A percentile compares a stretch with the other conserved stretches of the same genome.
These are phyloP conservation scores for Neurospora tetrasperma DNA, from an alignment of 495 filamentous ascomycete species.

Conservation along the genomic window DNA sequence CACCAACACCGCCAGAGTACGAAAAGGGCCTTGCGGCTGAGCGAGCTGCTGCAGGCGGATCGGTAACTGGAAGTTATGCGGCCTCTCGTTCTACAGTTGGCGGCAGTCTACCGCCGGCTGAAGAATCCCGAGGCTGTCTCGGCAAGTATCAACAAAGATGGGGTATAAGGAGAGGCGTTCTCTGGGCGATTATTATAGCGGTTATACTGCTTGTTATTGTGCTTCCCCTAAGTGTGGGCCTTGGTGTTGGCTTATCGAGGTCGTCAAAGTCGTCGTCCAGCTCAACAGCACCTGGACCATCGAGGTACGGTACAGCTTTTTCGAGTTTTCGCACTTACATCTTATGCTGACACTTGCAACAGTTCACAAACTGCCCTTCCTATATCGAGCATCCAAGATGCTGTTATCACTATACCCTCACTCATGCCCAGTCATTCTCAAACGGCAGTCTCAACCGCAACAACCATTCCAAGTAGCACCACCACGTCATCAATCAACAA, in stretches of 20 bases:
- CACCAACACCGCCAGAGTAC: slow-evolving; percentile 20
- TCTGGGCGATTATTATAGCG: slow-evolving; percentile 18
- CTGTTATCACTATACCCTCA: background rate
- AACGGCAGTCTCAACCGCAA: background rate
- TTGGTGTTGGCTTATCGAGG: slow-evolving; percentile 23
- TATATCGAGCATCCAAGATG: background rate
- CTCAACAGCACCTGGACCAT: background rate
- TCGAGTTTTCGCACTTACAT: background rate
- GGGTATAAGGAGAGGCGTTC: slow-evolving; percentile 13
- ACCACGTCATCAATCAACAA: slow-evolving; percentile 1
- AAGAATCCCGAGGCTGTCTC: background rate
- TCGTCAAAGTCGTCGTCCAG: background rate
- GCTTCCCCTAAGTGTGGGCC: slow-evolving; percentile 30
- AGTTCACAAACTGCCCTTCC: slow-evolving; percentile 2
- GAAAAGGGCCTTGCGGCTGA: slow-evolving; percentile 8
- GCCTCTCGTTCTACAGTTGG: background rate
- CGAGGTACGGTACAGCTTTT: slow-evolving; percentile 14
- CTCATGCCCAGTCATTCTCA: background rate
- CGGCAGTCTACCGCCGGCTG: background rate
- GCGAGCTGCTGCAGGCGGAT: background rate
- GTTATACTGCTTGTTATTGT: slow-evolving; percentile 21
- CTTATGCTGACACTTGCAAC: background rate
- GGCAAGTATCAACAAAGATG: background rate
- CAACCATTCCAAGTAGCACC: background rate
- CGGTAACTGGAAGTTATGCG: background rate